phyloP scores from a whole-genome alignment of 2,329 filamentous ascomycete genomes.

The Apiospora phragmitis region DNA sequence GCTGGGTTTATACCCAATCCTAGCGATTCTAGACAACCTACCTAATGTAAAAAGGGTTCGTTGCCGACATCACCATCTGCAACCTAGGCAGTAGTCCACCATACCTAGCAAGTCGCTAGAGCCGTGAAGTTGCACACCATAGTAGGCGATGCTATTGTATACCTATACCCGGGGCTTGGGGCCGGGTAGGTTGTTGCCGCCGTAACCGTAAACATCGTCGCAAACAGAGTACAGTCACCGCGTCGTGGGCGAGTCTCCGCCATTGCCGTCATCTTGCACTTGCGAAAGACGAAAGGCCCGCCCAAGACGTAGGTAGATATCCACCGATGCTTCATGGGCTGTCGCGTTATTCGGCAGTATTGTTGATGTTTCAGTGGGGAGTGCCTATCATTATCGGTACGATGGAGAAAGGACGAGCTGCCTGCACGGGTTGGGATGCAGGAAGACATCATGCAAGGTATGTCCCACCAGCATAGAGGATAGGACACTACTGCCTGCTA shows the following conservation, averaged over 20 bases:
- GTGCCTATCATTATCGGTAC: not conserved
- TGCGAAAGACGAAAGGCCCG: not conserved
- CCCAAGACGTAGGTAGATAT: not conserved
- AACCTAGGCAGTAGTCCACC: not conserved
- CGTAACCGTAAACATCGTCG: not conserved
- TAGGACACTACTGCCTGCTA: not conserved
- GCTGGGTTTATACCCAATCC: not conserved
- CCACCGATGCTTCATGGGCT: not conserved
- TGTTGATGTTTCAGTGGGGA: not conserved
- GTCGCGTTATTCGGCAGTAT: not conserved
- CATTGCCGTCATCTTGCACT: not conserved
- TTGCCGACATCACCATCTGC: not conserved
- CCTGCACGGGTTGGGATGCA: not conserved
- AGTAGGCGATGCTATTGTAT: not conserved
- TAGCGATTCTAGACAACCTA: not conserved
- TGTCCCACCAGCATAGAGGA: not conserved
- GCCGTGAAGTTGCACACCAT: not conserved
- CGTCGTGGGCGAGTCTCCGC: not conserved
- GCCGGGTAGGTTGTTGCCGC: not conserved
- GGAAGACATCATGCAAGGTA: not conserved
- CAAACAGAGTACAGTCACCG: not conserved
- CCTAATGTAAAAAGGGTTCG: not conserved
- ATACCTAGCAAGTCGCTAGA: not conserved
- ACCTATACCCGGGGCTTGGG: not conserved
- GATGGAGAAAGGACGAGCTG: not conserved